Percentiles rank a stretch among this genome's conserved stretches.
These are phyloP conservation scores for Aspergillus sp. DNA, from an alignment of 2,329 filamentous ascomycete species.

Conservation along the genomic window DNA sequence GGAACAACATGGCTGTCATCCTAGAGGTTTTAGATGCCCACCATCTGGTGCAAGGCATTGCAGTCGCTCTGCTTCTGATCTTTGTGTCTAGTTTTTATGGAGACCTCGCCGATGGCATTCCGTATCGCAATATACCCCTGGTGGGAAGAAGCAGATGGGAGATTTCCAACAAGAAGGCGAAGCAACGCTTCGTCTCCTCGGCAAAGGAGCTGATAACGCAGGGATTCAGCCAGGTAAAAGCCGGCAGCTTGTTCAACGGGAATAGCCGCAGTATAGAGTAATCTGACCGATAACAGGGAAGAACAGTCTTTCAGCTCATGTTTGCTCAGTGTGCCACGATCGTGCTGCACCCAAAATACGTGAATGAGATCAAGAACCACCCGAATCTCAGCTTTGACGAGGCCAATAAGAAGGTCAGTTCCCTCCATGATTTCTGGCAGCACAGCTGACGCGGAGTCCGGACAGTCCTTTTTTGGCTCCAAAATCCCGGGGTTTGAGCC, in stretches of 20 bases:
- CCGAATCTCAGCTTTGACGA: slow-evolving; percentile 26
- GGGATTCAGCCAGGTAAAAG: slow-evolving; percentile 26
- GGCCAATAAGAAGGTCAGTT: slow-evolving; percentile 20
- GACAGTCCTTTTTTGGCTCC: slow-evolving; percentile 27
- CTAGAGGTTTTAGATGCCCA: slow-evolving; percentile 20
- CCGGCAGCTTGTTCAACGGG: neutral
- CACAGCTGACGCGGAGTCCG: slow-evolving; percentile 9
- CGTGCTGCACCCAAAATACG: slow-evolving; percentile 28
- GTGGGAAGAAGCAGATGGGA: slow-evolving; percentile 28
- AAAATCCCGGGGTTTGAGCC: slow-evolving; percentile 29
- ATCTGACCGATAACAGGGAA: slow-evolving; percentile 15
- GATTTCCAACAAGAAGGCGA: slow-evolving; percentile 30
- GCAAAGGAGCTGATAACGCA: slow-evolving; percentile 23
- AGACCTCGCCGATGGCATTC: slow-evolving; percentile 26
- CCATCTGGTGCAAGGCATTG: slow-evolving; percentile 20
- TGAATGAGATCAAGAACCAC: slow-evolving; percentile 33
- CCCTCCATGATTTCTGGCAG: neutral
- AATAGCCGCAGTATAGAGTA: neutral
- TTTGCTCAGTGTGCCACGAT: slow-evolving; percentile 20
- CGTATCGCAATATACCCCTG: slow-evolving; percentile 24
- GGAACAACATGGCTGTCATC: slow-evolving; percentile 22
- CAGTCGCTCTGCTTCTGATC: slow-evolving; percentile 17
- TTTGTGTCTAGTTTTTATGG: slow-evolving; percentile 22
- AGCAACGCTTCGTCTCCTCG: slow-evolving; percentile 22
- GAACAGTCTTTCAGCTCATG: slow-evolving; percentile 27